Conservation (phyloP, 2,329 filamentous ascomycete species). For the Drechslerella coelobrocha region DNA sequence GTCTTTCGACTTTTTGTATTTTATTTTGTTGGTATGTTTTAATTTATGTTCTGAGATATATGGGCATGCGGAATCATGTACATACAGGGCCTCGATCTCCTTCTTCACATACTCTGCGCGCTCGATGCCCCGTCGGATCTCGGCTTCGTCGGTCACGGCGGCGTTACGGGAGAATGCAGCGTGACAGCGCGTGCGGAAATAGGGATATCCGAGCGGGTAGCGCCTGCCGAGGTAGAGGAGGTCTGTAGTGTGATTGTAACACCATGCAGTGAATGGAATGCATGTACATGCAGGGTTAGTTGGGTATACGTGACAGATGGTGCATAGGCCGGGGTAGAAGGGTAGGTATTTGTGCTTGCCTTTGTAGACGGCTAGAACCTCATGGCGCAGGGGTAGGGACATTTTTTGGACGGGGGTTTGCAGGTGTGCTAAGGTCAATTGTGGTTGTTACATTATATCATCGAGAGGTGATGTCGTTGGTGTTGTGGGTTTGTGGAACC, state of each 20-base stretch:
- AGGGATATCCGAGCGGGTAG: conserved; percentile 42
- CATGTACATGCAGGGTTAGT: too few species aligned
- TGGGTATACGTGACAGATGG: too few species aligned
- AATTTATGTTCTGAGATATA: not conserved
- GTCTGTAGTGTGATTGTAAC: conserved; percentile 15
- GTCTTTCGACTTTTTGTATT: not conserved
- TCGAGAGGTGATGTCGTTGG: too few species aligned
- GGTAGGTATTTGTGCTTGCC: too few species aligned
- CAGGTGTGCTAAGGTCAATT: too few species aligned
- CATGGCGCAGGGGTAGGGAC: too few species aligned
- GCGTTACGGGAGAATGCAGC: conserved; percentile 33
- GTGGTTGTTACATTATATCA: too few species aligned
- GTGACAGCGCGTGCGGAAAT: conserved; percentile 47
- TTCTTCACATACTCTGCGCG: conserved; percentile 46
- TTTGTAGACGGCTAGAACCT: too few species aligned
- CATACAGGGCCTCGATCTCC: conserved; percentile 47
- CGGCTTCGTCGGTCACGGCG: conserved; percentile 21
- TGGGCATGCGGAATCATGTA: not conserved
- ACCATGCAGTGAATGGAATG: too few species aligned
- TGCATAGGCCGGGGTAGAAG: too few species aligned
- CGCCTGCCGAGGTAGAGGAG: conserved; percentile 46
- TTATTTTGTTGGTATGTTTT: not conserved
- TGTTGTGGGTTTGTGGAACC: too few species aligned
- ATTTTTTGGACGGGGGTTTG: too few species aligned
- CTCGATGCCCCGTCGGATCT: conserved; percentile 19